These are phyloP conservation scores for Deinandra increscens DNA, from an alignment of 129 eudicot genomes.

Conservation along the genomic window DNA sequence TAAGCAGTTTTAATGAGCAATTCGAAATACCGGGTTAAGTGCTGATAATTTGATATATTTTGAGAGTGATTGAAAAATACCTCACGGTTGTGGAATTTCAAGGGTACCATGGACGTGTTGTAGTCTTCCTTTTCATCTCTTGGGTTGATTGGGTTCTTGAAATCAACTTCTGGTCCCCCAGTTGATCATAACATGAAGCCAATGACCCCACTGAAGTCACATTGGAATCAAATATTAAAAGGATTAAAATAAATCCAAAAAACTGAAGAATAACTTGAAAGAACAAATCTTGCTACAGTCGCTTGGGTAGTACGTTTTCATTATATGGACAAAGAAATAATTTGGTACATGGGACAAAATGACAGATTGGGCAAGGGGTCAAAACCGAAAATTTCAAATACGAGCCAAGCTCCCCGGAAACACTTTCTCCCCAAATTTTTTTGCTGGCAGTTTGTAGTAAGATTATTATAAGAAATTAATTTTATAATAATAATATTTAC, in stretches of 20 bases:
- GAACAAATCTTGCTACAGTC: background rate
- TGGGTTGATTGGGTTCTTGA: slow-evolving; percentile 80
- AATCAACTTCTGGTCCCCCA: slow-evolving; percentile 86
- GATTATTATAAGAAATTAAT: background rate
- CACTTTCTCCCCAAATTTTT: no score
- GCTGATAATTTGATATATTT: background rate
- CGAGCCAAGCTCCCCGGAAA: background rate
- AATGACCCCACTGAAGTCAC: slow-evolving; percentile 73
- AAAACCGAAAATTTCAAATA: background rate
- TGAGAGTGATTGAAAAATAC: slow-evolving; percentile 30
- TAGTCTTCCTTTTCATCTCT: slow-evolving; percentile 58
- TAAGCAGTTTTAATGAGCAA: background rate
- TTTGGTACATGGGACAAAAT: background rate
- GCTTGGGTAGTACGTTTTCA: background rate
- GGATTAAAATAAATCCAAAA: background rate
- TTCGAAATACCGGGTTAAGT: background rate
- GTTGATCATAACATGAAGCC: slow-evolving; percentile 98
- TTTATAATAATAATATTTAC: no score
- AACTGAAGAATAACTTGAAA: background rate
- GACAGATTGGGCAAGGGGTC: background rate
- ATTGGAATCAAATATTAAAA: background rate
- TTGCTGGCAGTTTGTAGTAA: background rate
- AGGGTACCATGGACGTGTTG: slow-evolving; percentile 48
- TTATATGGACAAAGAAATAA: background rate
- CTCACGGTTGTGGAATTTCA: slow-evolving; percentile 91